Percentiles rank a stretch among this genome's conserved stretches.
Evolutionary conservation across 2,329 filamentous ascomycete genomes (phyloP).

Genomic region (Colletotrichum acutatum): DNA sequence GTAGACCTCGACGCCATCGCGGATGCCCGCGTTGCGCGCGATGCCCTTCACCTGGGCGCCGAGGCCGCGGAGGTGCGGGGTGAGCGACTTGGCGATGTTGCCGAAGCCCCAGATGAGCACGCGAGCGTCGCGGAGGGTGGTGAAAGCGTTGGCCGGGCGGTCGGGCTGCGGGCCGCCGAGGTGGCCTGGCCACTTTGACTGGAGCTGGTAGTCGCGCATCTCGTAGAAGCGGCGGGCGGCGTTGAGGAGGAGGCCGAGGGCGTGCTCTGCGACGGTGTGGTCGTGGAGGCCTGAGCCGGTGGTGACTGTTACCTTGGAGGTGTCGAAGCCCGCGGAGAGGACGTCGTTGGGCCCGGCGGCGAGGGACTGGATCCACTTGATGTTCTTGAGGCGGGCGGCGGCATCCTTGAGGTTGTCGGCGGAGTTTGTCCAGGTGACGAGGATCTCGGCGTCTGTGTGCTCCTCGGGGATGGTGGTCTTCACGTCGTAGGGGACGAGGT

Average conservation of each 20-base stretch:
- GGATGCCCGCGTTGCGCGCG: constrained; percentile 65
- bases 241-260: constrained; percentile 66
- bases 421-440: constrained; percentile 72
- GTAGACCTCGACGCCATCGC: constrained; percentile 68
- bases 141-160: constrained; percentile 66
- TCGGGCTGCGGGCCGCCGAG: constrained; percentile 71
- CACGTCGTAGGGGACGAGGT: constrained; percentile 70
- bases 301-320: constrained; percentile 60
- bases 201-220: constrained; percentile 71
- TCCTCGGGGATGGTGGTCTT: constrained; percentile 65
- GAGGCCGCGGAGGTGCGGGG: constrained; percentile 63
- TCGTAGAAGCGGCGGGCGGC: constrained; percentile 68
- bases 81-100: constrained; percentile 72
- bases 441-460: constrained; percentile 67
- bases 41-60: constrained; percentile 70
- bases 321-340: constrained; percentile 69
- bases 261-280: constrained; percentile 72
- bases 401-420: constrained; percentile 69
- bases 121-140: constrained; percentile 67
- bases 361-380: constrained; percentile 74
- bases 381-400: constrained; percentile 62
- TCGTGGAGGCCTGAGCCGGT: constrained; percentile 74
- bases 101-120: constrained; percentile 74
- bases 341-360: constrained; percentile 75
- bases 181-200: constrained; percentile 68